Conservation (phyloP, 768 basidiomycete genomes). For the Candolleomyces aberdarensis region DNA sequence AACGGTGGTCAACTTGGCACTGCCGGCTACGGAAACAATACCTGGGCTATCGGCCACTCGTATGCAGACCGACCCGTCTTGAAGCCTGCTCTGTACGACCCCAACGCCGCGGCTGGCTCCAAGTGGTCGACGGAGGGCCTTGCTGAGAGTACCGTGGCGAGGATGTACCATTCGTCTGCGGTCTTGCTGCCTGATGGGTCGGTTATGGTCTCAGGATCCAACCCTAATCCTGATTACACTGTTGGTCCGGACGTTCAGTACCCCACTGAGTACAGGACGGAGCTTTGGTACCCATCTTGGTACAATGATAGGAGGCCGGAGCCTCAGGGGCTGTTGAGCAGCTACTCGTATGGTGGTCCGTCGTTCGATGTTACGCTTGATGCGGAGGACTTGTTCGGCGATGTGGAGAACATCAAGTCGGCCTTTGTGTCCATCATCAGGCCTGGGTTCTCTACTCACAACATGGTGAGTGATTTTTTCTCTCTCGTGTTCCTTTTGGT, state of each 20-base stretch:
- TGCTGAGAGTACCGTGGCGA: conserved; percentile 54
- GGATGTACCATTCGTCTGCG: conserved; percentile 81
- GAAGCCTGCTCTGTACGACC: conserved; percentile 65
- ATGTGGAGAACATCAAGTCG: conserved; percentile 49
- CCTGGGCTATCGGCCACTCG: conserved; percentile 58
- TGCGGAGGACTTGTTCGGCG: conserved; percentile 48
- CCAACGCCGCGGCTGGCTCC: conserved; percentile 51
- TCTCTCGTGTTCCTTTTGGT: background rate
- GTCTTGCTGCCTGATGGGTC: conserved; percentile 69
- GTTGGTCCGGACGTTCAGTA: conserved; percentile 48
- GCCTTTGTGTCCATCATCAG: conserved; percentile 58
- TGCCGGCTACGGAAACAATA: conserved; percentile 61
- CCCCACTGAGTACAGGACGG: conserved; percentile 76
- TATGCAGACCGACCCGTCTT: conserved; percentile 62
- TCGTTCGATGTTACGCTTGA: conserved; percentile 65
- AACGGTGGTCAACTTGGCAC: conserved; percentile 72
- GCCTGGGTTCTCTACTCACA: conserved; percentile 77
- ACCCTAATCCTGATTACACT: conserved; percentile 72
- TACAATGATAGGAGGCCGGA: conserved; percentile 61
- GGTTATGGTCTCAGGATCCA: conserved; percentile 74
- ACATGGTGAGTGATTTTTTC: conserved; percentile 53
- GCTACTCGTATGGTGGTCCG: conserved; percentile 72
- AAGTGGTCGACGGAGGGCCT: conserved; percentile 69
- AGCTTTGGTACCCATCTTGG: conserved; percentile 74
- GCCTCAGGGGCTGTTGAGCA: conserved; percentile 52